Evolutionary conservation across 2,329 filamentous ascomycete genomes (phyloP).

Genomic region (Fusarium euwallaceae): DNA sequence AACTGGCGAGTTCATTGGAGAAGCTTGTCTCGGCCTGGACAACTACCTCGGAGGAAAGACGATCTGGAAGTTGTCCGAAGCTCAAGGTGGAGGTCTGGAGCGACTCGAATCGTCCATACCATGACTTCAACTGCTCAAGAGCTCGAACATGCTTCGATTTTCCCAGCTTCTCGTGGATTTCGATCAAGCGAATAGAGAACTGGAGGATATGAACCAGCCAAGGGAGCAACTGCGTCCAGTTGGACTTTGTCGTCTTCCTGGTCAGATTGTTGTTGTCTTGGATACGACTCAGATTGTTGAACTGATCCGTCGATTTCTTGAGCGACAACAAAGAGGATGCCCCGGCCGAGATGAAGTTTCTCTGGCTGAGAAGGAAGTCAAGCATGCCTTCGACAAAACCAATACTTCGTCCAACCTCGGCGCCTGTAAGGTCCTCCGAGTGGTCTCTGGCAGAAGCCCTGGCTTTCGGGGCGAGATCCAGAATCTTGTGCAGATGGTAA

Average conservation of each 20-base stretch:
- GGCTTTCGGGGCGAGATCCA: slow-evolving; percentile 79
- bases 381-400: slow-evolving; percentile 91
- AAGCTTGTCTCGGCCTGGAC: slow-evolving; percentile 52
- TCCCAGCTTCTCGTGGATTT: slow-evolving; percentile 76
- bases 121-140: slow-evolving; percentile 61
- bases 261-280: slow-evolving; percentile 41
- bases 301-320: slow-evolving; percentile 52
- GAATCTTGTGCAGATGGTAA: slow-evolving; percentile 82
- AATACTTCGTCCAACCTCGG: slow-evolving; percentile 82
- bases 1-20: slow-evolving; percentile 51
- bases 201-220: slow-evolving; percentile 81
- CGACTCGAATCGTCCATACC: slow-evolving; percentile 62
- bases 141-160: slow-evolving; percentile 61
- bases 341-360: slow-evolving; percentile 61
- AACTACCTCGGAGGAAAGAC: slow-evolving; percentile 60
- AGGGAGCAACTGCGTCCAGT: slow-evolving; percentile 48
- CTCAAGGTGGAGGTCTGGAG: slow-evolving; percentile 58
- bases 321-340: slow-evolving; percentile 56
- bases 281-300: slow-evolving; percentile 53
- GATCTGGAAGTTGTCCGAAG: slow-evolving; percentile 64
- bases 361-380: slow-evolving; percentile 72
- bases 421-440: slow-evolving; percentile 85
- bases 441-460: slow-evolving; percentile 78
- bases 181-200: slow-evolving; percentile 72
- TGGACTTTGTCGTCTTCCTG: slow-evolving; percentile 29